Evolutionary conservation across 176 grass and related monocot species (phyloP), one percentile per base, ranked within the genome.

Genomic region (Pontederia paniculata): DNA sequence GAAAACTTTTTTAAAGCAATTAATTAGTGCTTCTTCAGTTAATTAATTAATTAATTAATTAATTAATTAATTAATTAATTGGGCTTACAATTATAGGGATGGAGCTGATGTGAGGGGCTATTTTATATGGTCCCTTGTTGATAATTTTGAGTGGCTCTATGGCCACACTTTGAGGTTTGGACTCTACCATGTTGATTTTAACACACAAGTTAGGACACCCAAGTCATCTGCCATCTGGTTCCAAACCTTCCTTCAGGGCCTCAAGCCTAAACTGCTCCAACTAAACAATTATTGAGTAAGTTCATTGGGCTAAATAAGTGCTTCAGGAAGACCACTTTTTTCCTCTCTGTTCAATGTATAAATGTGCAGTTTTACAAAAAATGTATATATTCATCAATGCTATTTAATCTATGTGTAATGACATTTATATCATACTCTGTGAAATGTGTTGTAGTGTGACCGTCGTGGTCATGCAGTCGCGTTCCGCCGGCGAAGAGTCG

Each of bases 51-150:
- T 52, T 9, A 1, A 37, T 37, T 37, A 6, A 37, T 5, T 2
- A 45, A 19, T 15, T 53, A 45, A 58, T 42, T 17, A 51, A 17
- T 22, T 59, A 60, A 49, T 14, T 0, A 43, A 21, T 13, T 17
- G 21, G 16, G 15, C 15, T 42, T n/a, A n/a, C 14, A 53, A 10
- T 41, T 28, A 52, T 66, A 88, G 85, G 58, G 70, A 83, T 74
- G 85, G 77, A 76, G 86, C 86, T 44, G 74, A 84, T 78, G 81
- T 84, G 10, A 50, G 54, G 45, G 86, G 81, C 14, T 84, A 84
- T 68, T 89, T 89, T 42, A 52, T 62, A 17, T 89, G 86, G 81
- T 76, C 86, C 22, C 53, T 89, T 15, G 44, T 84, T 0, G 77
- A 89, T 54, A 84, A 76, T 58, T 89, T 84, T 5, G 81, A 89